These are phyloP conservation scores for Thelonectria rubi DNA, from an alignment of 2,329 filamentous ascomycete species.

Conservation along the genomic window DNA sequence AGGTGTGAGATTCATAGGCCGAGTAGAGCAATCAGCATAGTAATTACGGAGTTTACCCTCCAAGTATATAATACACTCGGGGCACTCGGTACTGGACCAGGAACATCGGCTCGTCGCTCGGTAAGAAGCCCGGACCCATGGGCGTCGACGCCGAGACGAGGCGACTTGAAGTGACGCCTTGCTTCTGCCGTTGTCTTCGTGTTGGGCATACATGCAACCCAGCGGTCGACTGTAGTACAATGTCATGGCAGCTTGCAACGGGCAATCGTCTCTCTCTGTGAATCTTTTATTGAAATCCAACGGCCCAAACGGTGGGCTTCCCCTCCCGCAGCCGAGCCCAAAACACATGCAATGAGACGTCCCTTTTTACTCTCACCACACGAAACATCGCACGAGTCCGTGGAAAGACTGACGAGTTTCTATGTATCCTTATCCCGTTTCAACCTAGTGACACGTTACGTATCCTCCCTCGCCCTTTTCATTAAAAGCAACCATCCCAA, in stretches of 20 bases:
- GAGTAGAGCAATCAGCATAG: neutral
- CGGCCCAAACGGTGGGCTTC: constrained; percentile 10
- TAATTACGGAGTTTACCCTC: neutral
- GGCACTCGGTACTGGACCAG: too few species aligned
- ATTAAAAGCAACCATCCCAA: constrained; percentile 49
- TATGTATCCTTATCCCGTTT: constrained; percentile 46
- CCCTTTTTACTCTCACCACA: constrained; percentile 27
- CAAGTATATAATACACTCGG: neutral
- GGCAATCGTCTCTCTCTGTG: too few species aligned
- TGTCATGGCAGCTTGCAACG: too few species aligned
- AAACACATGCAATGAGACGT: constrained; percentile 28
- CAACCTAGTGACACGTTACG: constrained; percentile 47
- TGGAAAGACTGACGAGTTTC: constrained; percentile 39
- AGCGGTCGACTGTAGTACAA: too few species aligned
- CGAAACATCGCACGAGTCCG: constrained; percentile 18
- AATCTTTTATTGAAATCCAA: constrained; percentile 17
- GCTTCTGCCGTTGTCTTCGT: too few species aligned
- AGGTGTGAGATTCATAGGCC: neutral
- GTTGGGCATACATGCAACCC: too few species aligned
- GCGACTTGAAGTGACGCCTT: neutral
- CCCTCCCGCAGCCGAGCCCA: constrained; percentile 5
- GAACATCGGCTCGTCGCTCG: constrained; percentile 14
- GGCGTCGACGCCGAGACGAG: constrained; percentile 14
- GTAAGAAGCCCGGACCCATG: constrained; percentile 28
- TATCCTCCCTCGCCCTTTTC: constrained; percentile 47